phyloP scores from a whole-genome alignment of 192 early-diverging fungal genomes.

The Coemansia erecta region DNA sequence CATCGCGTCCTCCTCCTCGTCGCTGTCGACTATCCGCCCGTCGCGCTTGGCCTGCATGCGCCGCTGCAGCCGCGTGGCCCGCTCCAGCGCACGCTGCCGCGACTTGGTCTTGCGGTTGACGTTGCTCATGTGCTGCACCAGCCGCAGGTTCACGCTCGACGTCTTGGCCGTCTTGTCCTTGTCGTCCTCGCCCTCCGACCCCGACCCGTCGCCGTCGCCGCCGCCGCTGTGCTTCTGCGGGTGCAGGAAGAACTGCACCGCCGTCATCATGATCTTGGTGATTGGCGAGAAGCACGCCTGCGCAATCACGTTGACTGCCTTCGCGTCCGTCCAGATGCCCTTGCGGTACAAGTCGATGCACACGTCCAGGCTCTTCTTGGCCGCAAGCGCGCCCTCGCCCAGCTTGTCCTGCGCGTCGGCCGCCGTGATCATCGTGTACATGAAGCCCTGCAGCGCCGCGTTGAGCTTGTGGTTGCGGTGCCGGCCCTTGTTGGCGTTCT shows the following conservation, averaged over 20 bases:
- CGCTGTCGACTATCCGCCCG: constrained; percentile 28
- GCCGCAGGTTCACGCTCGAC: constrained; percentile 62
- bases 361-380: constrained; percentile 92
- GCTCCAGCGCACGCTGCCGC: constrained; percentile 71
- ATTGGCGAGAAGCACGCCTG: constrained; percentile 93
- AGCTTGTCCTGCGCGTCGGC: constrained; percentile 63
- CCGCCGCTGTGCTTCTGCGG: constrained; percentile 62
- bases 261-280: constrained; percentile 89
- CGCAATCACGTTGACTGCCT: constrained; percentile 98
- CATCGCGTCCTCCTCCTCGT: constrained; percentile 20
- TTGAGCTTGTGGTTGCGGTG: constrained; percentile 97
- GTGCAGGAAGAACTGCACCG: constrained; percentile 92
- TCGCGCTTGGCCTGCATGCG: constrained; percentile 59
- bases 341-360: constrained; percentile 98
- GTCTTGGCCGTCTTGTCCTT: constrained; percentile 16
- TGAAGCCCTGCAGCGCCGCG: constrained; percentile 94
- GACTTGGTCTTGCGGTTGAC: constrained; percentile 88
- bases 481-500: constrained; percentile 81
- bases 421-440: constrained; percentile 92
- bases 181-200: constrained; percentile 59
- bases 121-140: constrained; percentile 72
- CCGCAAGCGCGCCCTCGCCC: constrained; percentile 82
- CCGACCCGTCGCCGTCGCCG: constrained; percentile 70
- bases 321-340: constrained; percentile 96
- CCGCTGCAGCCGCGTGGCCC: constrained; percentile 56